Percentiles rank a stretch among this genome's conserved stretches.
Evolutionary conservation across 164 flowering plant species (phyloP).

Genomic region (Protea cynaroides): DNA sequence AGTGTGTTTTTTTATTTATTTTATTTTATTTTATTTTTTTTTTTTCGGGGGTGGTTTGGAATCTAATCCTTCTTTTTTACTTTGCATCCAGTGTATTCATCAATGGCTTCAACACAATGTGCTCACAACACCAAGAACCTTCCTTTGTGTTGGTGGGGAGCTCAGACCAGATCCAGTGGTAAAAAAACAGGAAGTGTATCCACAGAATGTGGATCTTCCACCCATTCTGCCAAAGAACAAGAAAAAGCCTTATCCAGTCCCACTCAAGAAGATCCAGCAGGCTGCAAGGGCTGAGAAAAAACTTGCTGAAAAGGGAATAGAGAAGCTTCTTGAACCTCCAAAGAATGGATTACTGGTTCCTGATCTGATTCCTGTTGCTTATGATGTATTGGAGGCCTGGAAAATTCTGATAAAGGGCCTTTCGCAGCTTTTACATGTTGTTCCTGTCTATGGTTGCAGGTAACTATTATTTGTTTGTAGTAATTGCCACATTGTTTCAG

Average conservation of each 20-base stretch:
- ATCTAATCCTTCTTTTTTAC: background rate
- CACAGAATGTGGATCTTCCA: conserved; percentile 91
- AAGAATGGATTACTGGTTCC: conserved; percentile 84
- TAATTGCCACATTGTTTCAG: background rate
- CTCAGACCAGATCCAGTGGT: conserved; percentile 5
- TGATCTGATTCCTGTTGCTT: conserved; percentile 73
- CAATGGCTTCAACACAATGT: conserved; percentile 11
- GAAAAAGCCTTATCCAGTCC: conserved; percentile 91
- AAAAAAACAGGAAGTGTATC: conserved; percentile 23
- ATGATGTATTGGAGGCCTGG: conserved; percentile 85
- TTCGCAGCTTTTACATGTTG: conserved; percentile 68
- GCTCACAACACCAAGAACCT: conserved; percentile 4
- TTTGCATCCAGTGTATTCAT: conserved; percentile 6
- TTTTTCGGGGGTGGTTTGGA: background rate
- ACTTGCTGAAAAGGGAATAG: conserved; percentile 74
- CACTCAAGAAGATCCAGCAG: conserved; percentile 52
- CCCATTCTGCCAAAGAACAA: conserved; percentile 57
- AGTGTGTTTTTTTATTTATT: no score
- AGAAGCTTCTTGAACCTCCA: conserved; percentile 82
- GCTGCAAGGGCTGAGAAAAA: conserved; percentile 64
- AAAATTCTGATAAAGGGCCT: conserved; percentile 70
- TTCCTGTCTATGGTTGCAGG: conserved; percentile 97
- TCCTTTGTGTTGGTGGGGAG: conserved; percentile 11
- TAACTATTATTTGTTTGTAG: conserved; percentile 14
- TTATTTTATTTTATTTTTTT: no score